Evolutionary conservation across 805 yeast species (phyloP), one percentile per base, ranked within the genome.

Genomic region (Saccharomycopsis fodiens): DNA sequence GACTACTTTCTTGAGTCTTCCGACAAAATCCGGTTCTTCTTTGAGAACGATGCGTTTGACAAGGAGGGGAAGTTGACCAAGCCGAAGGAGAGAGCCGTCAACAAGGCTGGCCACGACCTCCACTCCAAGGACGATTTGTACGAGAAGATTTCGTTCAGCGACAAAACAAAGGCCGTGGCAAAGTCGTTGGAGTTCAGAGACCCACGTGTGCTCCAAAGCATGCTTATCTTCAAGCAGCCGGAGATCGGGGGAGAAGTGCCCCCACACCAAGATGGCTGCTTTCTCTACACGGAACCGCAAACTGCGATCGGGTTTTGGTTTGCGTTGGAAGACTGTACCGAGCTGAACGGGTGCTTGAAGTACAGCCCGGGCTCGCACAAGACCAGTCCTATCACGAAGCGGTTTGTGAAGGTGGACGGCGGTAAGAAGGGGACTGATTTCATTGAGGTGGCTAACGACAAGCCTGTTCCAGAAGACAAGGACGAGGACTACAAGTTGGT

Each of bases 141-240:
- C 55, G 59, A 59, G 19, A 52, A 61, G 8, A 59, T 78, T 21
- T 79, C 91, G 0, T 67, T 79, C 31, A 72, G 71, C 45, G 64
- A 59, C 1, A 69, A 73, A 27, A 72, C 81, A 4, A 59, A 66
- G 35, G 69, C 58, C 0, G 74, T 84, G 35, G 82, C 81, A 10
- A 55, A 60, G 4, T 68, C 72, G 42, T 61, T 85, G 40, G 67
- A 73, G 0, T 78, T 72, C 54, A 53, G 65, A 42, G 87, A 83
- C 50, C 87, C 93, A 1, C 64, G 83, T 19, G 83, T 85, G 1
- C 67, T 84, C 34, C 94, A 85, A 58, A 76, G 85, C 50, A 85
- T 85, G 94, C 63, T 81, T 27, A 81, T 85, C 32, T 79, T 84
- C 62, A 85, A 85, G 57, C 91, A 84, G 56, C 87, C 91, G 0